Evolutionary conservation across 2,329 filamentous ascomycete genomes (phyloP), one percentile per base, ranked within the genome.

Genomic region (Peltaster fructicola): DNA sequence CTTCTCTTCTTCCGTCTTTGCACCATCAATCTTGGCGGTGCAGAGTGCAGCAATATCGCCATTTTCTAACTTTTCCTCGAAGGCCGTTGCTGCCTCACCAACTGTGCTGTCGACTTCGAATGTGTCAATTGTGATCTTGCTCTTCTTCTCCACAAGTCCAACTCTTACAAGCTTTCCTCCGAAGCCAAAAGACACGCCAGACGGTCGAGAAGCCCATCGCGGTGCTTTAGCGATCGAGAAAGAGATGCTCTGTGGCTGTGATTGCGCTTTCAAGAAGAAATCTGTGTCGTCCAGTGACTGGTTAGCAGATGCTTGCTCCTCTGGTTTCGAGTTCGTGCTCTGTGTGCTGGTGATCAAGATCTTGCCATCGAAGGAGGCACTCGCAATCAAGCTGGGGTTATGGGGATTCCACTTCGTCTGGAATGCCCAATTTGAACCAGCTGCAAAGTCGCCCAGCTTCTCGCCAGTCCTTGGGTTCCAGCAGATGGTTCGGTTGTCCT

Each of bases 341-440:
- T 98, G 88, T 19, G 93, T 65, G 1, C 85, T 92, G 48, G 93
- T 85, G 21, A 98, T 61, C 2, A 78, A 74, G 34, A 98, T 92
- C 54, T 90, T 93, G 40, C 90, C 88, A 45, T 98, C 88, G 38
- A 95, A 95, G 2, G 85, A 91, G 7, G 90, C 88, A 10, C 88
- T 95, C 10, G 90, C 90, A 24, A 85, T 80, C 30, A 98, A 62
- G 45, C 73, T 79, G 7, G 88, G 85, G 51, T 98, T 92, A 39
- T 79, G 73, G 15, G 88, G 88, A 50, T 92, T 84, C 65, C 90
- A 95, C 33, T 75, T 69, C 4, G 88, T 92, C 47, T 85, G 73
- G 59, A 98, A 98, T 5, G 84, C 92, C 85, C 88, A 98, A 53
- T 95, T 98, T n/a, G 85, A 93, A 26, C 91, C 84, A 42, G 93